phyloP scores from a whole-genome alignment of 306 rosid genomes.

The Dalbergia oliveri region DNA sequence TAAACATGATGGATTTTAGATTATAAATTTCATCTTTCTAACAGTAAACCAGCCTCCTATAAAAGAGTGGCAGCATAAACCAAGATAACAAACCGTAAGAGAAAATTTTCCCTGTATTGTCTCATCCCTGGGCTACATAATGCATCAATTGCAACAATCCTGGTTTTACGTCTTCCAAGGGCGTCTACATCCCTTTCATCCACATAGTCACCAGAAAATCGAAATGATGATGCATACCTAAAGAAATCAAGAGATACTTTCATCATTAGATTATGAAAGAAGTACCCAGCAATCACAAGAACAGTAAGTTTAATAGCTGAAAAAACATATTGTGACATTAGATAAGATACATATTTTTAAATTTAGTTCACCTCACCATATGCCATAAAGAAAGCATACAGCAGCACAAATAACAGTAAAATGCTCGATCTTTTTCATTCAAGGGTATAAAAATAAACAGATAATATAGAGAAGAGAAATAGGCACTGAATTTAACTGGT shows the following conservation, averaged over 20 bases:
- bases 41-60: not conserved
- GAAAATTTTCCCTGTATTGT: slow-evolving; percentile 68
- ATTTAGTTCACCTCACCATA: slow-evolving; percentile 3
- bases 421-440: not conserved
- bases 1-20: slow-evolving; percentile 15
- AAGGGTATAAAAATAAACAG: slow-evolving; percentile 28
- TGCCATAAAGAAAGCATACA: slow-evolving; percentile 20
- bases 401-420: slow-evolving; percentile 8
- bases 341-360: slow-evolving; percentile 17
- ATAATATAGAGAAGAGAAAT: slow-evolving; percentile 15
- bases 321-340: slow-evolving; percentile 21
- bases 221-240: slow-evolving; percentile 89
- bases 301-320: slow-evolving; percentile 16
- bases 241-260: slow-evolving; percentile 45
- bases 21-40: slow-evolving; percentile 6
- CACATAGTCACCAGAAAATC: slow-evolving; percentile 76
- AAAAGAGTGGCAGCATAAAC: slow-evolving; percentile 36
- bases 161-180: slow-evolving; percentile 80
- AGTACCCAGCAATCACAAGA: slow-evolving; percentile 30
- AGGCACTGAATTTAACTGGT: not conserved
- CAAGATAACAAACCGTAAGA: slow-evolving; percentile 74
- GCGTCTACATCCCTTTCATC: slow-evolving; percentile 68
- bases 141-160: slow-evolving; percentile 88
- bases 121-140: slow-evolving; percentile 78
- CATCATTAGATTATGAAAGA: slow-evolving; percentile 43